Evolutionary conservation across 2,329 filamentous ascomycete genomes (phyloP), one percentile per base, ranked within the genome.

Genomic region (Colletotrichum paranaense): DNA sequence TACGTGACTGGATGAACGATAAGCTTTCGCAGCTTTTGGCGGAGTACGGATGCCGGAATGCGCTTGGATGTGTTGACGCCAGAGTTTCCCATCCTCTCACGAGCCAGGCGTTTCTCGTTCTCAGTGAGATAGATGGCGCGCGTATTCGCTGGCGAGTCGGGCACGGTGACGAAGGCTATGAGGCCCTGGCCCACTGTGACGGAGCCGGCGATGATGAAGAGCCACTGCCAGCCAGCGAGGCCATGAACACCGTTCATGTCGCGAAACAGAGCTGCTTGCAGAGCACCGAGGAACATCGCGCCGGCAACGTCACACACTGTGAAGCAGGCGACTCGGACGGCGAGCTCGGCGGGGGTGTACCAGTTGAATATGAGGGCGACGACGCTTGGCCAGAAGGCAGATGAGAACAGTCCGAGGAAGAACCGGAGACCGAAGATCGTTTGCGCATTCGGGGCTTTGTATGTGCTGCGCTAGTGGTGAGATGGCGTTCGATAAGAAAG

Each of bases 281-380:
- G 80, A 5, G 85, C 80, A 3, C 85, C 85, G 2, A 84, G 78
- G 62, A 87, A 87, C 77, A 85, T 84, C 38, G 80, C 82, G 2
- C 85, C 84, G 1, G 85, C 81, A 5, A 85, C 83, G 62, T 84
- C 84, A 3, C 82, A 83, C 4, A 84, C 81, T 53, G 84, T 85
- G 71, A 86, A 84, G 71, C 85, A 83, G 65, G 84, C 84, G 32
- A 86, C 80, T 55, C 84, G 80, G 30, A 81, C 75, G 46, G 80
- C 76, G 53, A 84, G 75, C 76, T 83, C 81, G 74, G 83, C 83
- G 22, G 85, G 81, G 0, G 85, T 87, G 78, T 88, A 88, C 81
- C 86, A 88, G 66, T 86, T 84, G 26, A 84, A 84, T 6, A 88
- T 81, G 42, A 87, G 82, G 63, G 86, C 74, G 22, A 80, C 79